Conservation (phyloP, 805 yeast genomes). For the Yamadazyma ubonensis region DNA sequence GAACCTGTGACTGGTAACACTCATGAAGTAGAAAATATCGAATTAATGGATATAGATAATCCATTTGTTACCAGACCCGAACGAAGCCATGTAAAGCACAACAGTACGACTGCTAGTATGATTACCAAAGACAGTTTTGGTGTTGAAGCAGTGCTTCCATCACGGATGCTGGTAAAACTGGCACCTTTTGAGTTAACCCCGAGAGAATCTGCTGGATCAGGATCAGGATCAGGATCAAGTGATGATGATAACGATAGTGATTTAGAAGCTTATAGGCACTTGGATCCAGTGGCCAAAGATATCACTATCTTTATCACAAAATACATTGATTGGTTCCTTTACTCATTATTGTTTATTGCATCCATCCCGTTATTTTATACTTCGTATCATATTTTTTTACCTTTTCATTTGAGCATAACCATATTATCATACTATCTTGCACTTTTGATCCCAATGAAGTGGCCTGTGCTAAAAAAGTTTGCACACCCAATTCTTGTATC, state of each 20-base stretch:
- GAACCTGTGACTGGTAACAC: slow-evolving; percentile 10
- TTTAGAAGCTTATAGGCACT: slow-evolving; percentile 12
- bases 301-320: slow-evolving; percentile 38
- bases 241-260: neutral
- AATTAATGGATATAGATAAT: slow-evolving; percentile 11
- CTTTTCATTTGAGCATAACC: slow-evolving; percentile 61
- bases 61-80: slow-evolving; percentile 18
- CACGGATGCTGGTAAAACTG: slow-evolving; percentile 7
- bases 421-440: slow-evolving; percentile 56
- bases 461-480: slow-evolving; percentile 48
- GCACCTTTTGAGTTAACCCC: slow-evolving; percentile 6
- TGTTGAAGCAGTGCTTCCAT: slow-evolving; percentile 7
- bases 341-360: slow-evolving; percentile 45
- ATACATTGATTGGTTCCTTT: slow-evolving; percentile 57
- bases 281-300: slow-evolving; percentile 19
- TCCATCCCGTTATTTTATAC: slow-evolving; percentile 64
- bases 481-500: slow-evolving; percentile 73
- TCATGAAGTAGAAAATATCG: slow-evolving; percentile 6
- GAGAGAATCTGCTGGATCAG: no score
- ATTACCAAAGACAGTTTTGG: slow-evolving; percentile 2
- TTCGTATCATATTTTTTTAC: slow-evolving; percentile 51
- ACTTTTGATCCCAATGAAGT: slow-evolving; percentile 42
- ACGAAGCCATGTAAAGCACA: slow-evolving; percentile 16
- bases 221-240: no score
- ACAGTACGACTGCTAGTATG: slow-evolving; percentile 9